These are phyloP conservation scores for Blastomyces gilchristii DNA, from an alignment of 2,329 filamentous ascomycete species.

Conservation along the genomic window DNA sequence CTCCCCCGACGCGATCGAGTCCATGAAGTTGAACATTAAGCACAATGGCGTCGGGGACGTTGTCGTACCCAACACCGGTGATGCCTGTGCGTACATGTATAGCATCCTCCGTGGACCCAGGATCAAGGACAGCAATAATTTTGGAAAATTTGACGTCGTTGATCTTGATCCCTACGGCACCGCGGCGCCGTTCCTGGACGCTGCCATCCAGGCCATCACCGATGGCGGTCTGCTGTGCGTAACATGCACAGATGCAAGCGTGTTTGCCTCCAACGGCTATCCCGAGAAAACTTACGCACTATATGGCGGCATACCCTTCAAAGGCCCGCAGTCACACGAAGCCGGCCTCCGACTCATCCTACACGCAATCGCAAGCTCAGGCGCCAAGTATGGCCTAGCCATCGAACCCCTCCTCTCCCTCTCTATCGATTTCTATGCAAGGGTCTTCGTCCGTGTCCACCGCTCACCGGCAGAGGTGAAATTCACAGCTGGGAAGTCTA, in stretches of 20 bases:
- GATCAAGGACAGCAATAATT: constrained; percentile 26
- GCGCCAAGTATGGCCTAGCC: constrained; percentile 72
- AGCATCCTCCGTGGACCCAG: constrained; percentile 45
- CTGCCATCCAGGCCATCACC: constrained; percentile 73
- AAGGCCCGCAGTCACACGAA: constrained; percentile 79
- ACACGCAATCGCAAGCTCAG: constrained; percentile 67
- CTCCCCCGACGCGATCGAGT: constrained; percentile 61
- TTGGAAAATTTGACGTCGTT: constrained; percentile 74
- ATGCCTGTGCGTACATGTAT: constrained; percentile 91
- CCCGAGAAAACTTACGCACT: constrained; percentile 86
- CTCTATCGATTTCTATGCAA: constrained; percentile 90
- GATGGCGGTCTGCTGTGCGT: constrained; percentile 88
- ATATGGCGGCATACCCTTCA: constrained; percentile 84
- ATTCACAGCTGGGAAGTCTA: constrained; percentile 78
- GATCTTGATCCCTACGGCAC: constrained; percentile 95
- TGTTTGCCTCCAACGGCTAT: constrained; percentile 91
- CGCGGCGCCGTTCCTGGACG: constrained; percentile 83
- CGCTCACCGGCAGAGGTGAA: constrained; percentile 80
- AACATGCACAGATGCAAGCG: constrained; percentile 90
- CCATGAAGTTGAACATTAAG: constrained; percentile 73
- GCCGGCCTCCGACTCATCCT: constrained; percentile 78
- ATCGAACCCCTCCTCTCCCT: constrained; percentile 87
- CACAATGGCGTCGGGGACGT: constrained; percentile 67
- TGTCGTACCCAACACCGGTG: constrained; percentile 64
- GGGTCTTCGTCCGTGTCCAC: constrained; percentile 74